These are phyloP conservation scores for Lonicera japonica DNA, from an alignment of 129 eudicot genomes.

Conservation along the genomic window DNA sequence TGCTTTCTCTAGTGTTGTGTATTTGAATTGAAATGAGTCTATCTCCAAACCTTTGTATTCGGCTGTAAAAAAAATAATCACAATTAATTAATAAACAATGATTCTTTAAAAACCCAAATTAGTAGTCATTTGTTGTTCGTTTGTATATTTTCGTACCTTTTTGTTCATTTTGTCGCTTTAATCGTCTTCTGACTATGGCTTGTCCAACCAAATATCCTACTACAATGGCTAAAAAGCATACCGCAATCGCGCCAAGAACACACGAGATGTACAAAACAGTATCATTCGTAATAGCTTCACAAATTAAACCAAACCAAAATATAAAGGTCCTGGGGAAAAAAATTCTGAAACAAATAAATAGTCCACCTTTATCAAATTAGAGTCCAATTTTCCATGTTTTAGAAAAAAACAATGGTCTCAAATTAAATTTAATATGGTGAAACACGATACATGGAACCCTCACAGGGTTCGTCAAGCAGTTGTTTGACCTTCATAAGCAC, in stretches of 20 bases:
- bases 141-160: background rate
- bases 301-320: background rate
- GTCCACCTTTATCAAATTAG: too few relatives aligned
- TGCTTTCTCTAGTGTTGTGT: constrained; percentile 10
- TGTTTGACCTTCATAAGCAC: too few relatives aligned
- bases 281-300: constrained; percentile 2
- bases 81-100: background rate
- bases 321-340: background rate
- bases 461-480: background rate
- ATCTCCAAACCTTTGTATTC: background rate
- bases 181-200: background rate
- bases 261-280: background rate
- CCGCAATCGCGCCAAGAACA: background rate
- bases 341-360: background rate
- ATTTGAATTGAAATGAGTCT: constrained; percentile 9
- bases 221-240: constrained; percentile 11
- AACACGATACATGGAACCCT: background rate
- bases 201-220: constrained; percentile 9
- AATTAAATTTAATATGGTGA: too few relatives aligned
- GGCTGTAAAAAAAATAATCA: background rate
- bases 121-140: background rate
- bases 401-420: too few relatives aligned
- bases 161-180: background rate
- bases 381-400: too few relatives aligned
- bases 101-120: background rate